Evolutionary conservation across 75 land plant genomes (phyloP).

Genomic region (Pinus taeda): DNA sequence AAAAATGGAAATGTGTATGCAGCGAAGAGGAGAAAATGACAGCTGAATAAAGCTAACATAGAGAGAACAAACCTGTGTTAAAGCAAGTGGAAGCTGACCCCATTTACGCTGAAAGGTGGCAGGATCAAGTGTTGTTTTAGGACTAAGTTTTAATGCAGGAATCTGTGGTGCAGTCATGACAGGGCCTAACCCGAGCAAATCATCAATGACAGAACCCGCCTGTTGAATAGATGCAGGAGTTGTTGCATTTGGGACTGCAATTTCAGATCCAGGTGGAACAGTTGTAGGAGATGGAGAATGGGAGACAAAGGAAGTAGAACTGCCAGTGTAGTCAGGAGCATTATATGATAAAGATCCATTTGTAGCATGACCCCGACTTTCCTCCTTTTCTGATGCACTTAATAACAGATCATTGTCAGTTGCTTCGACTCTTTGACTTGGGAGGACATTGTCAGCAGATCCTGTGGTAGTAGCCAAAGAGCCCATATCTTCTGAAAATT

Average conservation of each 20-base stretch:
- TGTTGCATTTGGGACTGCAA: conserved; percentile 16
- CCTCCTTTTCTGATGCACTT: conserved; percentile 86
- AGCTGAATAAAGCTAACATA: conserved; percentile 4
- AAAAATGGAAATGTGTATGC: background rate
- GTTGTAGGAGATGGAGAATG: conserved; percentile 27
- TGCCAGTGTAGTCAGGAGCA: conserved; percentile 59
- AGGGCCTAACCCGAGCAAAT: conserved; percentile 73
- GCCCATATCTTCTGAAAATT: conserved; percentile 80
- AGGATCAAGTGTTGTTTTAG: conserved; percentile 82
- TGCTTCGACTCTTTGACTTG: conserved; percentile 76
- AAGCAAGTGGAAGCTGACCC: conserved; percentile 77
- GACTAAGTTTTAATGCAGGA: conserved; percentile 63
- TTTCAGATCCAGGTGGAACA: conserved; percentile 15
- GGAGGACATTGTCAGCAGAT: conserved; percentile 38
- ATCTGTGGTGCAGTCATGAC: conserved; percentile 24
- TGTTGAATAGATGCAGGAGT: conserved; percentile 16
- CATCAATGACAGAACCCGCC: conserved; percentile 65
- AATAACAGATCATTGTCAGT: conserved; percentile 88
- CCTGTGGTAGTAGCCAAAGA: conserved; percentile 43
- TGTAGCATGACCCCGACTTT: conserved; percentile 28
- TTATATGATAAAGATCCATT: conserved; percentile 70
- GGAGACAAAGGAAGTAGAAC: conserved; percentile 10
- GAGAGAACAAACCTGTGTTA: conserved; percentile 58
- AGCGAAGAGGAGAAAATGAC: background rate
- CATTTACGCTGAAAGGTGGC: conserved; percentile 89